Evolutionary conservation across 2,329 filamentous ascomycete species (phyloP), one percentile per base, ranked within the genome.

Genomic region (Fusarium sp.): DNA sequence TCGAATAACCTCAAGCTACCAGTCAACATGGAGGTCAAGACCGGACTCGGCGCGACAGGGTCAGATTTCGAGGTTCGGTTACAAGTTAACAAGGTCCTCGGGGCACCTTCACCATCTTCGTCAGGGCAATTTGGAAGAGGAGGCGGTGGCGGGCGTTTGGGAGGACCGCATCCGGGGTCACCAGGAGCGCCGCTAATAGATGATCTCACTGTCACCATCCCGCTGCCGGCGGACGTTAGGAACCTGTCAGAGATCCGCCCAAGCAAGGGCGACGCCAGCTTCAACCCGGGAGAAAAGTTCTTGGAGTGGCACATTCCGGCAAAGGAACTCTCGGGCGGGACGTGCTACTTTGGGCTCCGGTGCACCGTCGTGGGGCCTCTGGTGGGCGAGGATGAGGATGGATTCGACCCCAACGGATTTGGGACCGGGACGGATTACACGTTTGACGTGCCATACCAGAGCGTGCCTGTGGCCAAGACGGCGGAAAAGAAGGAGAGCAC

Each of bases 11-110:
- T 98, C 13, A 94, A 94, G 76, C 82, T 98, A 6, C 96, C 96
- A 0, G 92, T 96, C 4, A 90, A 87, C 51, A 85, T 97, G 53
- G 93, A 97, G 75, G 89, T 98, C 50, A 92, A 91, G 73, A 95
- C 94, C 2, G 90, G 91, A 0, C 85, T 98, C 4, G 96, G 96
- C 0, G 80, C 88, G 2, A 84, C 83, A 1, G 94, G 93, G 2
- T 89, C 91, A 7, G 96, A 98, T 59, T 98, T 99, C 74, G 95
- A 98, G 79, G 93, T 97, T 50, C 88, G 93, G 53, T 80, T 97
- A 27, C 89, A 90, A 63, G 86, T 94, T 41, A 91, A 90, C 75
- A 92, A 88, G 74, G 85, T 91, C 30, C 91, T 93, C 66, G 79
- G 82, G 28, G 79, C 81, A 37, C 78, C 82, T 16, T 77, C 75